These are phyloP conservation scores for Furcasterigmium furcatum DNA, from an alignment of 2,329 filamentous ascomycete species.

Conservation along the genomic window DNA sequence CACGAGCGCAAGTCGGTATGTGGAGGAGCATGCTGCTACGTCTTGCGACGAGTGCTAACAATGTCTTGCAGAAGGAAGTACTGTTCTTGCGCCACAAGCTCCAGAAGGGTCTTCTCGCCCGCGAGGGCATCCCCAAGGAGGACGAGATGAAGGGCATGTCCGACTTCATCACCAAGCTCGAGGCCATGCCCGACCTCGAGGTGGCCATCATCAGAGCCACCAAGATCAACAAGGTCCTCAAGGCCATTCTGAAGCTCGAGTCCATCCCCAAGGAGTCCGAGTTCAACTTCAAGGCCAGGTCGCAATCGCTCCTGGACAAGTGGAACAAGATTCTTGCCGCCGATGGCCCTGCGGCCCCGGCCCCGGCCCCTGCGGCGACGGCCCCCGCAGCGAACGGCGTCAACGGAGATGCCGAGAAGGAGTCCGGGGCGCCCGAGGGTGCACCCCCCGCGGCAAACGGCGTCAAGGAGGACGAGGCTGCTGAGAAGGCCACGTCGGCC, in stretches of 20 bases:
- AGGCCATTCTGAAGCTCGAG: slow-evolving; percentile 85
- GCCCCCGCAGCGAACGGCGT: slow-evolving; percentile 48
- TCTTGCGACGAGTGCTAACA: slow-evolving; percentile 24
- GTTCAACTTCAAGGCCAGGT: slow-evolving; percentile 83
- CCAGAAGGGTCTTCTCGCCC: slow-evolving; percentile 87
- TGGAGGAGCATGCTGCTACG: slow-evolving; percentile 1
- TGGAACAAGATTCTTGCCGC: slow-evolving; percentile 82
- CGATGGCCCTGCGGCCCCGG: slow-evolving; percentile 30
- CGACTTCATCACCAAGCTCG: slow-evolving; percentile 75
- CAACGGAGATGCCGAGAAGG: slow-evolving; percentile 45
- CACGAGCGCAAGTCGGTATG: slow-evolving; percentile 56
- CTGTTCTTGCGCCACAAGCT: slow-evolving; percentile 91
- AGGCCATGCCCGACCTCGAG: slow-evolving; percentile 76
- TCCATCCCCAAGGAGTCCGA: slow-evolving; percentile 86
- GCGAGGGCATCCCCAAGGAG: slow-evolving; percentile 81
- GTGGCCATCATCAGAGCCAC: slow-evolving; percentile 84
- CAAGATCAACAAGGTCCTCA: slow-evolving; percentile 98
- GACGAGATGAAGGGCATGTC: slow-evolving; percentile 79
- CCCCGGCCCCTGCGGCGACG: slow-evolving; percentile 28
- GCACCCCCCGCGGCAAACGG: slow-evolving; percentile 29
- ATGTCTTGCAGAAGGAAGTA: slow-evolving; percentile 64
- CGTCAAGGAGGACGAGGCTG: slow-evolving; percentile 32
- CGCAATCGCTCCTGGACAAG: slow-evolving; percentile 73
- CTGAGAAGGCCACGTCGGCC: slow-evolving; percentile 25
- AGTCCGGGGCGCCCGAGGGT: slow-evolving; percentile 18